A percentile compares a stretch with the other conserved stretches of the same genome.
phyloP scores from a whole-genome alignment of 1,139 yeast genomes.

The Insectozyma bohioensis region DNA sequence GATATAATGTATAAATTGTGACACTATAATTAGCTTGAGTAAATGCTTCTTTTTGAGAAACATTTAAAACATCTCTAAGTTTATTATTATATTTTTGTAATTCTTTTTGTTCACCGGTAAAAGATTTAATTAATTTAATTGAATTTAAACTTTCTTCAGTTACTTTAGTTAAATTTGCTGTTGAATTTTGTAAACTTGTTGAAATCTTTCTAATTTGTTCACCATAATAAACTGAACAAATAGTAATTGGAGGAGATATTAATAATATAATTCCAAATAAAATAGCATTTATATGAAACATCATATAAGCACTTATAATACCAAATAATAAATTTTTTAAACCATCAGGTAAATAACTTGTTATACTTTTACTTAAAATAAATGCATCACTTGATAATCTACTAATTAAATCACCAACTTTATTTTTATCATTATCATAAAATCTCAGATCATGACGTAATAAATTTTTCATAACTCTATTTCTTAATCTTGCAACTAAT shows the following conservation, averaged over 20 bases:
- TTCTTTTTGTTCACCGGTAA: constrained; percentile 47
- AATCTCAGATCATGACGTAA: constrained; percentile 52
- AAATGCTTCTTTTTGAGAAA: constrained; percentile 47
- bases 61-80: constrained; percentile 41
- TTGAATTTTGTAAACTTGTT: constrained; percentile 45
- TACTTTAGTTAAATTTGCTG: constrained; percentile 48
- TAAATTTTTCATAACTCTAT: constrained; percentile 49
- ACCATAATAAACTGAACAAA: constrained; percentile 52
- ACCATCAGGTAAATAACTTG: constrained; percentile 49
- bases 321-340: constrained; percentile 48
- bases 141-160: constrained; percentile 48
- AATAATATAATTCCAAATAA: constrained; percentile 50
- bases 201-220: constrained; percentile 46
- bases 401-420: constrained; percentile 56
- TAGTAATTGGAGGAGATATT: constrained; percentile 53
- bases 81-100: constrained; percentile 40
- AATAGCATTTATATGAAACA: constrained; percentile 46
- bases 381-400: constrained; percentile 56
- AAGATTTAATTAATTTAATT: constrained; percentile 45
- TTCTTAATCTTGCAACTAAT: constrained; percentile 47
- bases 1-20: constrained; percentile 46
- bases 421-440: constrained; percentile 52
- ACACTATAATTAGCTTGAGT: constrained; percentile 50
- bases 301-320: constrained; percentile 46
- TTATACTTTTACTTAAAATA: constrained; percentile 48